These are phyloP conservation scores for Neurospora discreta DNA, from an alignment of 495 filamentous ascomycete species.

Conservation along the genomic window DNA sequence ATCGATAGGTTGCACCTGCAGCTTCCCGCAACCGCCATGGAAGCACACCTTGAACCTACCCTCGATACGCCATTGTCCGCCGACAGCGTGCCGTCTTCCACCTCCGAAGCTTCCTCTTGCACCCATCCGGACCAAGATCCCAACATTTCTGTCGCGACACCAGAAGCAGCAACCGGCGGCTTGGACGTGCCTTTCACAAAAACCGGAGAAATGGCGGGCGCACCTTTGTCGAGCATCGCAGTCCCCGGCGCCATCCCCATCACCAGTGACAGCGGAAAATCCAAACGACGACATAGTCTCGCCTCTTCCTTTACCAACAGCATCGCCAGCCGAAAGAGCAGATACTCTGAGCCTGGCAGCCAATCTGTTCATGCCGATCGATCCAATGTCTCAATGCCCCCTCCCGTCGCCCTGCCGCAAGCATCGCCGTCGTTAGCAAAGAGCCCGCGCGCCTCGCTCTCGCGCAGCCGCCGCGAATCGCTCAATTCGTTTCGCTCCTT, in stretches of 20 bases:
- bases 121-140: background rate
- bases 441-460: constrained; percentile 13
- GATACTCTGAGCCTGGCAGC: background rate
- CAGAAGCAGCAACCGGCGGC: background rate
- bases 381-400: constrained; percentile 28
- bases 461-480: constrained; percentile 20
- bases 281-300: constrained; percentile 5
- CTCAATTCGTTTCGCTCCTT: constrained; percentile 7
- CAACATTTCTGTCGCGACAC: background rate
- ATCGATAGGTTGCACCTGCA: background rate
- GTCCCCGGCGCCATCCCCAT: background rate
- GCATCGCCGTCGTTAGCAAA: background rate
- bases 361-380: constrained; percentile 35
- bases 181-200: background rate
- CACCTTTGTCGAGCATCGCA: background rate
- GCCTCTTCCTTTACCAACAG: constrained; percentile 14
- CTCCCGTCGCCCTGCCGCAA: constrained; percentile 27
- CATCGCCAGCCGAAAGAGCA: constrained; percentile 37
- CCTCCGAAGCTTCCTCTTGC: background rate
- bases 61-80: background rate
- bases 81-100: background rate
- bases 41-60: background rate
- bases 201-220: background rate
- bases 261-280: background rate
- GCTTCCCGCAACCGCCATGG: background rate